Percentiles rank a stretch among this genome's conserved stretches.
These are phyloP conservation scores for Trametes polyzona DNA, from an alignment of 1,284 basidiomycete genomes.

Conservation along the genomic window DNA sequence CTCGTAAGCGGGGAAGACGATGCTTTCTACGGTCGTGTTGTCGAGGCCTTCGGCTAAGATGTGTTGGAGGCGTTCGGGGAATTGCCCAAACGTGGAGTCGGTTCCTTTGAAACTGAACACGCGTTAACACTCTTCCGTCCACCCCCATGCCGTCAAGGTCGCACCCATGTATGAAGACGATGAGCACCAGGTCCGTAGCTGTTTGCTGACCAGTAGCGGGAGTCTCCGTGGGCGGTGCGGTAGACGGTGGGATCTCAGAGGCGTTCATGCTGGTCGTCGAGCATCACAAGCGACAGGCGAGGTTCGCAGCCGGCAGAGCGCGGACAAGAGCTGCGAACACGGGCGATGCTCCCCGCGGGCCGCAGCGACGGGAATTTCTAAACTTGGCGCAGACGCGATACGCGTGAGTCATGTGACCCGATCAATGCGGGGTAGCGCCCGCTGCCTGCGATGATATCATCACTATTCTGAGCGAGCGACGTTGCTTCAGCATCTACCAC, in stretches of 20 bases:
- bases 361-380: constrained; percentile 22
- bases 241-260: neutral
- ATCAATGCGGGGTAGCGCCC: neutral
- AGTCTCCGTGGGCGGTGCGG: neutral
- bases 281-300: constrained; percentile 8
- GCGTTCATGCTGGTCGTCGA: constrained; percentile 10
- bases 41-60: constrained; percentile 65
- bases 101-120: constrained; percentile 68
- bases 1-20: constrained; percentile 91
- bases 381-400: constrained; percentile 12
- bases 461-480: neutral
- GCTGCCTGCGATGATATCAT: constrained; percentile 3
- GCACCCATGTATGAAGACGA: constrained; percentile 54
- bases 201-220: constrained; percentile 24
- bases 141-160: neutral
- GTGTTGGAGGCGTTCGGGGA: constrained; percentile 79
- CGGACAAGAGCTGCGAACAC: neutral
- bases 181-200: constrained; percentile 52
- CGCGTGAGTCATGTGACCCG: constrained; percentile 4
- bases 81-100: constrained; percentile 76
- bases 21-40: constrained; percentile 65
- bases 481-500: neutral
- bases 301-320: neutral
- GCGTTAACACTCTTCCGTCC: neutral
- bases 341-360: constrained; percentile 1